A percentile compares a stretch with the other conserved stretches of the same genome.
phyloP scores from a whole-genome alignment of 371 early-diverging fungal species.

The Chytridiales sp. region DNA sequence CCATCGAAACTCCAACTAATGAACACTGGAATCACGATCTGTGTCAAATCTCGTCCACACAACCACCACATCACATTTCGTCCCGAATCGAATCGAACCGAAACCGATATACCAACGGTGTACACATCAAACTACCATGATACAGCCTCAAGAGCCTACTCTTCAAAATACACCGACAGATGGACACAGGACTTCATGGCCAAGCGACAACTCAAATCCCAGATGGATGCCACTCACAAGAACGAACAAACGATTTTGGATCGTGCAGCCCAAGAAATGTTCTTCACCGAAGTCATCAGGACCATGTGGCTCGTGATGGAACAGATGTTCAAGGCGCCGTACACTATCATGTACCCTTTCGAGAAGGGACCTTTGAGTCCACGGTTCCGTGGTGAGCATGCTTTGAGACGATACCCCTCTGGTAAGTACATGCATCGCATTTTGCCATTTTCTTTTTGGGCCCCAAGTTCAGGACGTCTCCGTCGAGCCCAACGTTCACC shows the following conservation, averaged over 20 bases:
- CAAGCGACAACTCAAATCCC: not conserved
- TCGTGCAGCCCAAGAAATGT: constrained; percentile 75
- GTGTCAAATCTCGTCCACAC: no score
- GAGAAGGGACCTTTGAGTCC: constrained; percentile 94
- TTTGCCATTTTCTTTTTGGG: not conserved
- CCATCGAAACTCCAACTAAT: no score
- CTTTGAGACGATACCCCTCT: constrained; percentile 93
- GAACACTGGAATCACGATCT: no score
- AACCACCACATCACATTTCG: no score
- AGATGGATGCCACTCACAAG: constrained; percentile 3
- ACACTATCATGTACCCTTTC: constrained; percentile 94
- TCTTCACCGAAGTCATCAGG: constrained; percentile 88
- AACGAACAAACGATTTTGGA: constrained; percentile 58
- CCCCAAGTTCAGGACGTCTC: no score
- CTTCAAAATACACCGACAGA: no score
- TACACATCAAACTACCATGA: no score
- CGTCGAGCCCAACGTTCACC: no score
- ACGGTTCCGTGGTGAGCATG: constrained; percentile 97
- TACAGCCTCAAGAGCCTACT: no score
- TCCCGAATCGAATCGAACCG: no score
- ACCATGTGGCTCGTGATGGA: constrained; percentile 92
- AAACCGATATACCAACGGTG: no score
- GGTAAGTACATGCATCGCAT: constrained; percentile 49
- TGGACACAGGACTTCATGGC: constrained; percentile 10
- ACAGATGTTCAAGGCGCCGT: constrained; percentile 93